Base-by-base conservation (phyloP, 1,284 basidiomycete species). In the Abortiporus biennis region DNA sequence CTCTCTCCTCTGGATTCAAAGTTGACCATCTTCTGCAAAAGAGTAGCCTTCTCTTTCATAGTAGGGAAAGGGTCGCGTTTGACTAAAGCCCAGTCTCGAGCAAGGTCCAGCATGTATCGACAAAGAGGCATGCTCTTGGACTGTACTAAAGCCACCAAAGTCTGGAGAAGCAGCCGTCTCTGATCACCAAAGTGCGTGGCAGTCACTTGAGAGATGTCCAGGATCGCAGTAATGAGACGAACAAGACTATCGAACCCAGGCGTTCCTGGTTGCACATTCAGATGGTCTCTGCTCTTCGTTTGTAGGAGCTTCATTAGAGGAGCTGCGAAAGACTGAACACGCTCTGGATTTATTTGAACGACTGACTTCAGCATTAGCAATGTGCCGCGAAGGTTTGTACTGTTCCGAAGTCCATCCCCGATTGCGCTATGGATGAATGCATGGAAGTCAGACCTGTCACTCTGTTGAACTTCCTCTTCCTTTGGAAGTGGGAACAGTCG, bases 1-100 rank as follows among this genome's bases (percentile, higher is more conserved):
- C 87, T 80, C 13, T 85, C 79, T 23, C 85, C 83, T 35, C 88
- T 81, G 31, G 74, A 74, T 65, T 99, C 95, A 59, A 90, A 96
- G 15, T 78, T 72, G 22, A 80, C 77, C 92, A 99, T 97, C 63
- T 92, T 93, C 58, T 91, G 79, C 47, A 99, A 63, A 25, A 99
- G 68, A 23, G 76, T 83, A 1, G 94, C 88, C 63, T 98, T 99
- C 66, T 99, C 97, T 65, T 97, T 97, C 74, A 92, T 86, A 0
- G 89, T 92, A 1, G 94, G 92, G 57, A 89, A 90, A 1, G 80
- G 69, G 44, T 94, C 92, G 41, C 84, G 84, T 54, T 81, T 78
- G 35, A 89, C 81, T 53, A 93, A 68, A 16, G 88, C 83, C 95
- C 96, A 99, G 36, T 87, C 85, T 40, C 88, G 79, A 46, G 91